A percentile compares a stretch with the other conserved stretches of the same genome.
Conservation (phyloP, 306 rosid genomes). For the Heteromeles arbutifolia region DNA sequence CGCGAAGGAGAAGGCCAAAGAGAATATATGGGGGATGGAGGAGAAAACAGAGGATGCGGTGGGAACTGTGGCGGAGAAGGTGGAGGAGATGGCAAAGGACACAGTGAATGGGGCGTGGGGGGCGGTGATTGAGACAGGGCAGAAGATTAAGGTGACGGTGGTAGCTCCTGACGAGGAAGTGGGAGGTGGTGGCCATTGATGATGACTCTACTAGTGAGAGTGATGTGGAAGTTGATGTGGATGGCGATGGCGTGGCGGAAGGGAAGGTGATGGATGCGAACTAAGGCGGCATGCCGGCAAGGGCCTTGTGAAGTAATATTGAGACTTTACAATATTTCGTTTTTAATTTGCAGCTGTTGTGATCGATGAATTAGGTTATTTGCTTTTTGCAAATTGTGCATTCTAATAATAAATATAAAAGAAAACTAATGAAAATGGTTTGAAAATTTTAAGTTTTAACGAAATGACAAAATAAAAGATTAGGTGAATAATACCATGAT, state of each 20-base stretch:
- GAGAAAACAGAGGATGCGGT: slow-evolving; percentile 27
- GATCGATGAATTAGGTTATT: neutral
- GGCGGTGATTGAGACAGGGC: slow-evolving; percentile 33
- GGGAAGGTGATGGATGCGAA: slow-evolving; percentile 25
- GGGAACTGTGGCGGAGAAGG: slow-evolving; percentile 5
- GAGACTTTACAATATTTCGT: neutral
- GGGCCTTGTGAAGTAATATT: slow-evolving; percentile 5
- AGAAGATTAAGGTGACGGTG: slow-evolving; percentile 54
- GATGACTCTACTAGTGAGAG: neutral
- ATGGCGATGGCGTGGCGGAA: neutral
- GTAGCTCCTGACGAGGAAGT: slow-evolving; percentile 33
- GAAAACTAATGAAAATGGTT: no score
- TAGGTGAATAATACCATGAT: no score
- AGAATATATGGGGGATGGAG: slow-evolving; percentile 12
- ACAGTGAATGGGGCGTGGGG: slow-evolving; percentile 4
- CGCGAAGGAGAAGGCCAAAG: slow-evolving; percentile 31
- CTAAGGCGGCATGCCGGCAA: slow-evolving; percentile 24
- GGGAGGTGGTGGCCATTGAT: neutral
- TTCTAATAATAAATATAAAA: neutral
- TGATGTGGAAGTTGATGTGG: neutral
- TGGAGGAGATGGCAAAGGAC: slow-evolving; percentile 8
- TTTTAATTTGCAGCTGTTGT: neutral
- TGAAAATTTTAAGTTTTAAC: no score
- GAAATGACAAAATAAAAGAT: no score
- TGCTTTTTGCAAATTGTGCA: neutral